Conservation (phyloP, 768 basidiomycete genomes). For the Exidia glandulosa region DNA sequence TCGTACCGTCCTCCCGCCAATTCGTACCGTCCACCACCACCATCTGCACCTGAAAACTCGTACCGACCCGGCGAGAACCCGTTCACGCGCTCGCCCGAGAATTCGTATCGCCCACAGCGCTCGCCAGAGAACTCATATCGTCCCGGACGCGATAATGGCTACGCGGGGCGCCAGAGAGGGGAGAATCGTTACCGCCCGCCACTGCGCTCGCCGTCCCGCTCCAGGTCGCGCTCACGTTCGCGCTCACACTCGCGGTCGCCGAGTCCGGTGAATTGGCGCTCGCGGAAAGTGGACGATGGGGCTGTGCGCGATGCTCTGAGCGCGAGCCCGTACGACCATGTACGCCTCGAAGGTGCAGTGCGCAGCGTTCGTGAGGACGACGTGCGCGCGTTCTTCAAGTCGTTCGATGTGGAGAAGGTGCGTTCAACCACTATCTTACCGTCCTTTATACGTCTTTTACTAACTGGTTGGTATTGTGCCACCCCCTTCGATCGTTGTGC, state of each 20-base stretch:
- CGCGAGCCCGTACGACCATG: conserved; percentile 55
- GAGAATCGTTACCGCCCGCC: neutral
- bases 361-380: conserved; percentile 49
- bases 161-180: too few species aligned
- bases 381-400: conserved; percentile 54
- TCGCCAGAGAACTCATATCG: too few species aligned
- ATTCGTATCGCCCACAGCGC: too few species aligned
- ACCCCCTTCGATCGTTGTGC: conserved; percentile 3
- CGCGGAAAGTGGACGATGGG: conserved; percentile 1
- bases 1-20: too few species aligned
- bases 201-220: conserved; percentile 19
- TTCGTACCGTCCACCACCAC: too few species aligned
- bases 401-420: conserved; percentile 65
- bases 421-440: conserved; percentile 16
- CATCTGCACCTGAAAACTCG: too few species aligned
- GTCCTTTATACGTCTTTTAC: neutral
- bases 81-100: too few species aligned
- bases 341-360: conserved; percentile 42
- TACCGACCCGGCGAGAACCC: too few species aligned
- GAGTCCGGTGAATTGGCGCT: neutral
- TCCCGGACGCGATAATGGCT: too few species aligned
- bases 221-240: conserved; percentile 32
- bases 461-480: conserved; percentile 3
- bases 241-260: conserved; percentile 19
- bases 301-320: conserved; percentile 40